Conservation (phyloP, 148 eudicot species). For the Talinum fruticosum region DNA sequence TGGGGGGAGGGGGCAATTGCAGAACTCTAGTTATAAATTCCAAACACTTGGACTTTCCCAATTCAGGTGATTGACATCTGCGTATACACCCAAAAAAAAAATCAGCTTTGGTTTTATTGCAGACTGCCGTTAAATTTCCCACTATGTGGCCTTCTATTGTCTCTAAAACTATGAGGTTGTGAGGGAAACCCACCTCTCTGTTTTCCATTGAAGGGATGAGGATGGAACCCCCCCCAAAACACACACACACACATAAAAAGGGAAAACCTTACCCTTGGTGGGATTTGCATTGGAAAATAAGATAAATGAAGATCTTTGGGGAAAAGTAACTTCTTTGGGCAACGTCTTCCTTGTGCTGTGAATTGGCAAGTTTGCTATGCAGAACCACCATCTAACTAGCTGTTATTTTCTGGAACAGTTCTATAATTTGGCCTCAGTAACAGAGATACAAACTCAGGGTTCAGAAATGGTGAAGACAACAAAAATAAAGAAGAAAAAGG, state of each 20-base stretch:
- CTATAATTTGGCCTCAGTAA: conserved; percentile 60
- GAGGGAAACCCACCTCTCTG: background rate
- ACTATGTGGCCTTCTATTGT: background rate
- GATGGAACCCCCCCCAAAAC: no score
- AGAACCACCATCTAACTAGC: background rate
- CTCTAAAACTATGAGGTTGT: background rate
- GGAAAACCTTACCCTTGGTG: no score
- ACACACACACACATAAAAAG: no score
- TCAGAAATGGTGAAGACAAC: conserved; percentile 51
- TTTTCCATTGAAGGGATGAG: background rate
- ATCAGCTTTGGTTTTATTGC: no score
- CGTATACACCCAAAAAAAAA: no score
- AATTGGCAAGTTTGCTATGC: background rate
- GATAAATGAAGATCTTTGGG: background rate
- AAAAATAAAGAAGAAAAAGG: conserved; percentile 65
- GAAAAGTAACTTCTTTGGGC: background rate
- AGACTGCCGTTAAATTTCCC: no score
- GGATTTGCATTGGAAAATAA: background rate
- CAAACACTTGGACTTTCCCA: no score
- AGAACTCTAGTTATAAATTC: no score
- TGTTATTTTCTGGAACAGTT: conserved; percentile 42
- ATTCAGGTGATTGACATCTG: no score
- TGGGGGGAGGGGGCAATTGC: no score
- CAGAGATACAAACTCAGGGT: conserved; percentile 10
- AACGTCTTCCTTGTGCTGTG: background rate